Percentiles rank a stretch among this genome's conserved stretches.
These are phyloP conservation scores for Galerina sulciceps DNA, from an alignment of 768 basidiomycete species.

Conservation along the genomic window DNA sequence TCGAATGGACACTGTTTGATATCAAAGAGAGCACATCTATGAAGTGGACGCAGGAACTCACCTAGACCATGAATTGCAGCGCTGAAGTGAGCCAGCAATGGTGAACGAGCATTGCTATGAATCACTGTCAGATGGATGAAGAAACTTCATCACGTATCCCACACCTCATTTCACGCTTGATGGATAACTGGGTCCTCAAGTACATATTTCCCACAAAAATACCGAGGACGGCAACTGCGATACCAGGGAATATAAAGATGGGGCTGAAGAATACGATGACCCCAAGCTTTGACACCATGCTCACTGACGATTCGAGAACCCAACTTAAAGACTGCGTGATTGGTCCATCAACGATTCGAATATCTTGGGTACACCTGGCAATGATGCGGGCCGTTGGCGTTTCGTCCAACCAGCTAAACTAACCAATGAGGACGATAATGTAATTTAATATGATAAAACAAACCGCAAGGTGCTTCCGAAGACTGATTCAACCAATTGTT, in stretches of 20 bases:
- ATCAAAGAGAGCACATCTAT: background rate
- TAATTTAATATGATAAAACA: background rate
- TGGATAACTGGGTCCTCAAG: constrained; percentile 44
- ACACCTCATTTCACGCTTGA: constrained; percentile 45
- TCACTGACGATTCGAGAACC: constrained; percentile 29
- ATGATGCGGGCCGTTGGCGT: constrained; percentile 22
- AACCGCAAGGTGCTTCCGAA: constrained; percentile 20
- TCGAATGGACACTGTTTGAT: constrained; percentile 50
- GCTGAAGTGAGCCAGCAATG: constrained; percentile 22
- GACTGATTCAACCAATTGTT: constrained; percentile 15
- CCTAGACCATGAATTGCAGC: constrained; percentile 57
- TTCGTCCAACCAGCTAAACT: constrained; percentile 22
- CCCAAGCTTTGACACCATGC: constrained; percentile 41
- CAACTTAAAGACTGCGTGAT: constrained; percentile 31
- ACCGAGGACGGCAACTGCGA: constrained; percentile 43
- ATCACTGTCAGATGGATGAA: background rate
- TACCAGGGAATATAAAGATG: constrained; percentile 44
- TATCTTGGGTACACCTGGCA: constrained; percentile 25
- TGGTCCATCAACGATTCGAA: constrained; percentile 50
- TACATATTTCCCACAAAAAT: constrained; percentile 45
- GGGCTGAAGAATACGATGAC: constrained; percentile 47
- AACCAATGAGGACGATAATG: background rate
- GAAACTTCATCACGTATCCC: background rate
- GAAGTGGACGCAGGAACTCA: constrained; percentile 21
- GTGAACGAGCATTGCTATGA: constrained; percentile 21